Percentiles rank a stretch among this genome's conserved stretches.
phyloP scores from a whole-genome alignment of 75 land plant species.

The Picea glauca region DNA sequence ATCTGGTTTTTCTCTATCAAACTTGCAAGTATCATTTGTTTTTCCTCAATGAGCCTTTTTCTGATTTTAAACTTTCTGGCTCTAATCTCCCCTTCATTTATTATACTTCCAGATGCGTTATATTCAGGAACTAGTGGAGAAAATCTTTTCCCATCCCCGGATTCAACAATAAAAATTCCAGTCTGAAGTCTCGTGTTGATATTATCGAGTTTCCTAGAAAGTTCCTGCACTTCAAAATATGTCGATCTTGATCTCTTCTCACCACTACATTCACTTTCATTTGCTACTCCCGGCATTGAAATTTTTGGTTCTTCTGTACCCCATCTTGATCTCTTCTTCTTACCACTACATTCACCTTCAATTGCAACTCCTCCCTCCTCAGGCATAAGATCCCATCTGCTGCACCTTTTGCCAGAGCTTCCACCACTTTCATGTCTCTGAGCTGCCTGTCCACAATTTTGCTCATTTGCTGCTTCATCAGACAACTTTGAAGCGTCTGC shows the following conservation, averaged over 20 bases:
- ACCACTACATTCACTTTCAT: slow-evolving; percentile 2
- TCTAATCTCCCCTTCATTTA: too few relatives aligned
- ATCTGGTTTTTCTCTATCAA: too few relatives aligned
- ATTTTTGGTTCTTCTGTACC: too few relatives aligned
- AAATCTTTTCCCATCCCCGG: too few relatives aligned
- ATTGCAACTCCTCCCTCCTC: slow-evolving; percentile 34
- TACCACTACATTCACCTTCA: slow-evolving; percentile 25
- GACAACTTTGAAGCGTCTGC: too few relatives aligned
- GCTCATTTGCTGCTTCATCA: too few relatives aligned
- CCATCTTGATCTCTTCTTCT: slow-evolving; percentile 41
- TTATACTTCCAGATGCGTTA: too few relatives aligned
- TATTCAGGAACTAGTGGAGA: too few relatives aligned
- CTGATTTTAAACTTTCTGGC: too few relatives aligned
- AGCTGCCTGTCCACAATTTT: too few relatives aligned
- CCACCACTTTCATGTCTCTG: slow-evolving; percentile 15
- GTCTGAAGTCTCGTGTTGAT: slow-evolving; percentile 32
- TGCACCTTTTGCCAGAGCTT: slow-evolving; percentile 50
- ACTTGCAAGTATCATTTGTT: too few relatives aligned
- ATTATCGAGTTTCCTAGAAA: slow-evolving; percentile 18
- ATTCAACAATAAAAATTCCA: slow-evolving; percentile 16
- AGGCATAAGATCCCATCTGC: slow-evolving; percentile 79
- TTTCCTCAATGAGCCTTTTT: too few relatives aligned
- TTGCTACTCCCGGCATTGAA: neutral
- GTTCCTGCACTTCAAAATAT: slow-evolving; percentile 21
- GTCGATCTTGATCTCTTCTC: slow-evolving; percentile 32